A percentile compares a stretch with the other conserved stretches of the same genome.
These are phyloP conservation scores for Inga oerstediana DNA, from an alignment of 306 rosid species.

Conservation along the genomic window DNA sequence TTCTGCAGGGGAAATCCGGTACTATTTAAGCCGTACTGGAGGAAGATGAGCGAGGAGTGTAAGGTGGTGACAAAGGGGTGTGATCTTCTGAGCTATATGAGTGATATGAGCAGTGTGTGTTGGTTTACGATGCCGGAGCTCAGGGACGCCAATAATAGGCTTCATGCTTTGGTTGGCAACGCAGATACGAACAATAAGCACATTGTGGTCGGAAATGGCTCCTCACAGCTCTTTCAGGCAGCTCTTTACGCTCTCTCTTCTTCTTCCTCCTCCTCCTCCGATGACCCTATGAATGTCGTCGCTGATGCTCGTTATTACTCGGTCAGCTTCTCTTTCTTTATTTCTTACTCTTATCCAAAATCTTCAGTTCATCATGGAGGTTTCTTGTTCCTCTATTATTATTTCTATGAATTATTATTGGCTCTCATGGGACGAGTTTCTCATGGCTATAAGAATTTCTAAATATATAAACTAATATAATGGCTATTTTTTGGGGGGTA, in stretches of 20 bases:
- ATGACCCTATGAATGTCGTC: too few species aligned
- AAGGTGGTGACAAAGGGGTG: slow-evolving; percentile 58
- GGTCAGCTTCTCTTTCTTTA: too few species aligned
- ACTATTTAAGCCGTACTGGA: slow-evolving; percentile 57
- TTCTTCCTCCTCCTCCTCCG: background rate
- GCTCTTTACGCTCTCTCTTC: slow-evolving; percentile 71
- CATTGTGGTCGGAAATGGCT: slow-evolving; percentile 89
- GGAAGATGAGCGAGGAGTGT: slow-evolving; percentile 52
- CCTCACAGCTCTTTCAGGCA: slow-evolving; percentile 82
- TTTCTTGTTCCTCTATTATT: slow-evolving; percentile 10
- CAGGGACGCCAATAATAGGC: slow-evolving; percentile 43
- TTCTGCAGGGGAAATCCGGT: slow-evolving; percentile 69
- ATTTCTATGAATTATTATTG: too few species aligned
- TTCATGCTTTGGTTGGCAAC: slow-evolving; percentile 71
- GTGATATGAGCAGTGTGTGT: slow-evolving; percentile 46
- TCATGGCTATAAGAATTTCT: background rate
- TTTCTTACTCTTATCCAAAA: background rate
- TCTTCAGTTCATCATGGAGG: slow-evolving; percentile 48
- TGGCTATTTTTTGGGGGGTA: background rate
- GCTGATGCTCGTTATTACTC: too few species aligned
- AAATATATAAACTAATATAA: background rate
- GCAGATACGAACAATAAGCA: slow-evolving; percentile 59
- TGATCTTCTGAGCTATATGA: slow-evolving; percentile 62
- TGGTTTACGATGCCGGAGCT: slow-evolving; percentile 68
- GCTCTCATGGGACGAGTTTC: too few species aligned